Evolutionary conservation across 805 yeast genomes (phyloP).

Genomic region (Teunomyces kruisii): DNA sequence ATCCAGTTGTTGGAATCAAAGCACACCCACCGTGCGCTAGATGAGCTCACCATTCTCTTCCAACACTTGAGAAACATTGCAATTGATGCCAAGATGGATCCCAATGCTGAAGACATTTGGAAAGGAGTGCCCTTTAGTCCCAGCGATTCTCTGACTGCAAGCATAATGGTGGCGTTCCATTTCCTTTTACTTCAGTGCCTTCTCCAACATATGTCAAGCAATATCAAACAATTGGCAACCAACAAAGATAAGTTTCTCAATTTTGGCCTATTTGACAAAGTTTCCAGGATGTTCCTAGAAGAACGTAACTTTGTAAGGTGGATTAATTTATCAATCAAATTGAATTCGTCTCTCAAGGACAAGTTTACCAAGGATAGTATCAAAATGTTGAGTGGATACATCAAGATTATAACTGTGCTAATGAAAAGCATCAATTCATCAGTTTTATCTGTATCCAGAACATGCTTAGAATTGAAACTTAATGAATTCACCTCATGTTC

Average conservation of each 20-base stretch:
- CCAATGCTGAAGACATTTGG: background rate
- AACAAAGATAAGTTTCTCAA: slow-evolving; percentile 12
- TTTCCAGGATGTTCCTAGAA: slow-evolving; percentile 19
- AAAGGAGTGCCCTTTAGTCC: slow-evolving; percentile 11
- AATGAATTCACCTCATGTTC: slow-evolving; percentile 1
- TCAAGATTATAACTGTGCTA: slow-evolving; percentile 18
- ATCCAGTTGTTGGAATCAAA: slow-evolving; percentile 22
- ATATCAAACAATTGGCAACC: slow-evolving; percentile 12
- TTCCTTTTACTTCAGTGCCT: slow-evolving; percentile 27
- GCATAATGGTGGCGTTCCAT: slow-evolving; percentile 25
- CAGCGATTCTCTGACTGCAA: slow-evolving; percentile 3
- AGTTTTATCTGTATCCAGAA: background rate
- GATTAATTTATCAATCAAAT: slow-evolving; percentile 14
- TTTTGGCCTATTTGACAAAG: slow-evolving; percentile 8
- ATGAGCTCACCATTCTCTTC: slow-evolving; percentile 8
- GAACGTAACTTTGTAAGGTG: slow-evolving; percentile 21
- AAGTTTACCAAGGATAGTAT: slow-evolving; percentile 21
- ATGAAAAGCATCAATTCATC: slow-evolving; percentile 5
- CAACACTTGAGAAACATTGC: slow-evolving; percentile 11
- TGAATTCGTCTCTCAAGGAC: slow-evolving; percentile 5
- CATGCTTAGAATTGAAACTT: slow-evolving; percentile 9
- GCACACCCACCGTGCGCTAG: slow-evolving; percentile 10
- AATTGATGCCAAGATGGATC: slow-evolving; percentile 2
- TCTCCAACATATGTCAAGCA: slow-evolving; percentile 21
- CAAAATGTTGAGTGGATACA: slow-evolving; percentile 25